Conservation (phyloP, 352 stramenopile species). For the Globisporangium nagaii region DNA sequence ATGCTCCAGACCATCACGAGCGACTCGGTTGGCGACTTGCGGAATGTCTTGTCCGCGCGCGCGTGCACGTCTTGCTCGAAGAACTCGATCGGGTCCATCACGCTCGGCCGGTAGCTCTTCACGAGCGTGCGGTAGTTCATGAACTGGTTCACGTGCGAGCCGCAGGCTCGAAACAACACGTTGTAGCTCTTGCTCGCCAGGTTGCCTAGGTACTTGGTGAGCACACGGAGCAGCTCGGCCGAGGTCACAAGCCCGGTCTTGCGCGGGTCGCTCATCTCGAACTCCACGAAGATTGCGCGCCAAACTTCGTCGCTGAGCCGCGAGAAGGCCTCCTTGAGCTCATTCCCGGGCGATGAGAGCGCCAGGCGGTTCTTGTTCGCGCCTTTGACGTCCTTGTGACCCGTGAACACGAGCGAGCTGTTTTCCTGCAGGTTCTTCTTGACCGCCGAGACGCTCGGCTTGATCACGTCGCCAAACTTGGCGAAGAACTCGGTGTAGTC, state of each 20-base stretch:
- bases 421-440: conserved; percentile 45
- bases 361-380: conserved; percentile 51
- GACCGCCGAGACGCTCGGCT: conserved; percentile 20
- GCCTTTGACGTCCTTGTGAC: conserved; percentile 42
- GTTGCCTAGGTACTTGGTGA: conserved; percentile 56
- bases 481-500: conserved; percentile 64
- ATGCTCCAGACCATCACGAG: conserved; percentile 71
- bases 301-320: conserved; percentile 45
- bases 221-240: conserved; percentile 55
- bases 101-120: conserved; percentile 53
- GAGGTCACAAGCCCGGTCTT: conserved; percentile 57
- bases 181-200: conserved; percentile 48
- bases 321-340: conserved; percentile 72
- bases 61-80: conserved; percentile 41
- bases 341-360: conserved; percentile 55
- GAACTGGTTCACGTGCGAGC: conserved; percentile 56
- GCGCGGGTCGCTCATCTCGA: conserved; percentile 48
- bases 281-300: conserved; percentile 60
- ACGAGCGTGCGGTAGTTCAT: conserved; percentile 70
- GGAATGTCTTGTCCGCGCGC: conserved; percentile 33
- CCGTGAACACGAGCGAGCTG: conserved; percentile 52
- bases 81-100: conserved; percentile 52
- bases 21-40: conserved; percentile 62
- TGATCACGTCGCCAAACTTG: conserved; percentile 48
- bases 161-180: conserved; percentile 57